Base-by-base conservation (phyloP, 306 rosid species). In the Vigna nakashimae region DNA sequence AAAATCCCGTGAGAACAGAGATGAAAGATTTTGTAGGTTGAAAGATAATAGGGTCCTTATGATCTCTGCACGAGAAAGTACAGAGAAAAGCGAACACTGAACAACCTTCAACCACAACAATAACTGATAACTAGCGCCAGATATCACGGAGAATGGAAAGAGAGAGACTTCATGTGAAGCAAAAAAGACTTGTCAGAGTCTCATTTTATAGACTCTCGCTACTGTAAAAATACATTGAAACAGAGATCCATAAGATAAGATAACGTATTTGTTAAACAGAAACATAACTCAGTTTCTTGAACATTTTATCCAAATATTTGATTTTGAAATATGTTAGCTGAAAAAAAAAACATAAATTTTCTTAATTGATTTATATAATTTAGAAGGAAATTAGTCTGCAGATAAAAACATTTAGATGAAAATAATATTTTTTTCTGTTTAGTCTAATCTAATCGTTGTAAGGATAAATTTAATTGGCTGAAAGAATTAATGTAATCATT, bases 31-130 rank as follows among this genome's bases (percentile, higher is more conserved):
- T 40, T 2, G 82, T 13, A 13, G 78, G 65, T 60, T 79, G 74
- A 32, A 74, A 63, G 73, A 15, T 34, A 49, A 50, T 20, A 64
- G 74, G 72, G 20, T 48, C 16, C 53, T 69, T 69, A 71, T 68
- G 81, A 50, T 38, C 32, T 43, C 17, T 42, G 82, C 88, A 81
- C 83, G 85, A 57, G 71, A 84, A 80, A 80, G 85, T 80, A 68
- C 80, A 38, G 5, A 70, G 60, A 55, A 48, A 71, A 65, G 82
- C 22, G 16, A 74, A 36, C n/a, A 65, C 76, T 30, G 18, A 79
- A 36, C 43, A 51, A 58, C 12, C 53, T 68, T 50, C 71, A 52
- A 46, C 64, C 14, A 22, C 3, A 63, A 7, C 52, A 20, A 32
- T 59, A 30, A 40, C 71, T 20, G 14, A 34, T 0, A 73, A 79